phyloP scores from a whole-genome alignment of 331 rosid species.

The Spiraea crenata region DNA sequence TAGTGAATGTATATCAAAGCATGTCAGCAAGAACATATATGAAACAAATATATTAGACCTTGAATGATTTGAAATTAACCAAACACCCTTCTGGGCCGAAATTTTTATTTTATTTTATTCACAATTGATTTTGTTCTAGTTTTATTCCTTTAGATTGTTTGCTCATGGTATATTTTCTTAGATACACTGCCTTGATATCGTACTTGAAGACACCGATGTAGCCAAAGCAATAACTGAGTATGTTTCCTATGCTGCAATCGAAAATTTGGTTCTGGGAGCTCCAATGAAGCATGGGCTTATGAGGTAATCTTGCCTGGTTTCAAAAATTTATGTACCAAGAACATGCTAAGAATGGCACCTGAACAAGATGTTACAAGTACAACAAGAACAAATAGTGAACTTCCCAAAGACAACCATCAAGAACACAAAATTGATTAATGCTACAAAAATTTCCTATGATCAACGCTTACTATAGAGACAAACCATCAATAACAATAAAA shows the following conservation, averaged over 20 bases:
- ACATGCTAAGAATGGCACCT: background rate
- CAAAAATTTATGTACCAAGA: background rate
- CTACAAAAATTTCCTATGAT: no score
- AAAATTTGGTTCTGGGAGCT: slow-evolving; percentile 73
- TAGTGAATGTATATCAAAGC: no score
- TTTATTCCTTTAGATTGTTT: background rate
- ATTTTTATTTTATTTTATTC: no score
- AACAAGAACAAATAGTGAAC: background rate
- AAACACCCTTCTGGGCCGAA: no score
- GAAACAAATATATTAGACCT: no score
- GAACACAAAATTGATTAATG: no score
- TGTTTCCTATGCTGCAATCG: slow-evolving; percentile 75
- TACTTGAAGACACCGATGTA: slow-evolving; percentile 77
- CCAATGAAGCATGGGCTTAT: slow-evolving; percentile 82
- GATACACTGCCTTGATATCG: slow-evolving; percentile 86
- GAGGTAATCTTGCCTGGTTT: slow-evolving; percentile 37
- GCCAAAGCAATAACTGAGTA: slow-evolving; percentile 79
- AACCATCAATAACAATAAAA: no score
- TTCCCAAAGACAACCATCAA: no score
- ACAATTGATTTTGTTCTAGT: background rate
- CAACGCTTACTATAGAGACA: no score
- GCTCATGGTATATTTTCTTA: slow-evolving; percentile 26
- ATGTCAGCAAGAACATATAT: no score
- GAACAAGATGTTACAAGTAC: background rate
- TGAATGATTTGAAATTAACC: no score